Evolutionary conservation across 306 rosid species (phyloP).

Genomic region (Cajanus cajan): DNA sequence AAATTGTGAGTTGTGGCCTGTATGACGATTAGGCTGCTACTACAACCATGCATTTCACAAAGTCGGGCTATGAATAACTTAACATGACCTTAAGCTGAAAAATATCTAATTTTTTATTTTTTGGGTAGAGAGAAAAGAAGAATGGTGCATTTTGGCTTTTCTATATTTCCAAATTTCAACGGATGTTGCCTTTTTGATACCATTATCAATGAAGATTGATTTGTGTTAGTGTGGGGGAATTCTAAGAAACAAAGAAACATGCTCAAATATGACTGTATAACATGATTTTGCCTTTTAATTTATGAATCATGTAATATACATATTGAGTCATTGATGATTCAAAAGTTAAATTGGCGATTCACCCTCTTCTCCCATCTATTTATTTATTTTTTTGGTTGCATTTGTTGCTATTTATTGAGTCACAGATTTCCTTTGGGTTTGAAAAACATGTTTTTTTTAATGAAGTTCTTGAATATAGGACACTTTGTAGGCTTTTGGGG

Average conservation of each 20-base stretch:
- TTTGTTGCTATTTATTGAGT: neutral
- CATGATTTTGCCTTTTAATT: neutral
- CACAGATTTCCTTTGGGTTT: neutral
- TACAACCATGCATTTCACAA: neutral
- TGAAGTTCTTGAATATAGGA: neutral
- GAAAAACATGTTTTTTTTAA: neutral
- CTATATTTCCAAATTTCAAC: neutral
- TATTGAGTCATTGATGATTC: neutral
- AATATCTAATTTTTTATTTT: neutral
- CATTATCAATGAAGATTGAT: neutral
- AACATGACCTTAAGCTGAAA: neutral
- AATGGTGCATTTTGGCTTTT: neutral
- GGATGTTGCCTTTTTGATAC: neutral
- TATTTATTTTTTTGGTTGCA: neutral
- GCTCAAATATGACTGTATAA: neutral
- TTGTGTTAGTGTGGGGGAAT: neutral
- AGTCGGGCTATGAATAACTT: neutral
- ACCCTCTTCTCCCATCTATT: neutral
- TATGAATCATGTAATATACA: neutral
- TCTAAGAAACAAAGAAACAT: neutral
- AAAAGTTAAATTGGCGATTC: neutral
- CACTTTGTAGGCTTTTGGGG: slow-evolving; percentile 3
- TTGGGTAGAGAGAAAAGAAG: neutral
- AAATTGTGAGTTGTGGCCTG: neutral
- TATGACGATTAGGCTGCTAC: neutral